Base-by-base conservation (phyloP, 345 rosid species). In the Anacardium occidentale region DNA sequence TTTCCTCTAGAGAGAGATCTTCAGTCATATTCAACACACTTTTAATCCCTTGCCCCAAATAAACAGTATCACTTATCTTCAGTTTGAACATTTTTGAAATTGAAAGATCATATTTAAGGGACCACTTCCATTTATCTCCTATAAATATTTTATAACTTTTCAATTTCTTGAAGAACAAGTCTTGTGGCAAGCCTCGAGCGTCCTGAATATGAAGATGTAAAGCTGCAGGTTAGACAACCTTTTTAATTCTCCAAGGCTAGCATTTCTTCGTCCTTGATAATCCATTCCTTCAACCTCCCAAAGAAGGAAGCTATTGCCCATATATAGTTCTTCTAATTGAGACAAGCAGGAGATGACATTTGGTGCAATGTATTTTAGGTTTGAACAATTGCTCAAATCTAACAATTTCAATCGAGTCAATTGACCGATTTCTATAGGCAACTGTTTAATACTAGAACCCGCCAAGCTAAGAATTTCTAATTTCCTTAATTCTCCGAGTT, bases 291-390 rank as follows among this genome's bases (percentile, higher is more conserved):
- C 65, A 29, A 3, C 8, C 3, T 74, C 80, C 85, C 85, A 82
- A 0, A 25, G n/a, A 18, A 26, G 44, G 44, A 75, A 71, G 51
- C 72, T 68, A 4, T 55, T 21, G 3, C 44, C 50, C 66, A 79
- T 57, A 11, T 17, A 29, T 6, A 82, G 58, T 5, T 79, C 85
- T 34, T 82, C 85, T 53, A 82, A 47, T 3, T 2, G 20, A 2
- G 54, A 15, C 52, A 82, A 53, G 0, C 62, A 44, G 52, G 71
- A 29, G 10, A 82, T 15, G 1, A 79, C 62, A 65, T 53, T 57
- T 5, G 83, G 75, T 3, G 59, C 26, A 25, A 82, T 79, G 13
- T 22, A 52, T 70, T 56, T 12, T 11, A 82, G 78, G 15, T 18
- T 9, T 3, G 14, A 1, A 51, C 83, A 82, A 10, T 11, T 0